Conservation (phyloP, 2,329 filamentous ascomycete genomes). For the Tolypocladium sp. region DNA sequence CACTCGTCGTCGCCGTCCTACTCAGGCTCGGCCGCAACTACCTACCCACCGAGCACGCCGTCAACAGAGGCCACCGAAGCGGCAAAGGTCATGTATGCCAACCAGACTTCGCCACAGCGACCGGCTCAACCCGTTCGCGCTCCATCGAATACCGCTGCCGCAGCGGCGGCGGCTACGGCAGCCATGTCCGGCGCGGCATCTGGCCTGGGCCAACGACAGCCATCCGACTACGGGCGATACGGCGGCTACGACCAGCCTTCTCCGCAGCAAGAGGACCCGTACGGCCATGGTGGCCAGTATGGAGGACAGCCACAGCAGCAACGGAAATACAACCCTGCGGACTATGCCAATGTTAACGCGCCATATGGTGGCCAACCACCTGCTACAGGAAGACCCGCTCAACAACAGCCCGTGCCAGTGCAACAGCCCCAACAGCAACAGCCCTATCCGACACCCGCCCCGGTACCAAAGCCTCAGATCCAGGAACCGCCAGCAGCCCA, state of each 20-base stretch:
- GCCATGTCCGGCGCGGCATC: conserved; percentile 44
- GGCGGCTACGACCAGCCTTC: conserved; percentile 22
- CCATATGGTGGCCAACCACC: conserved; percentile 27
- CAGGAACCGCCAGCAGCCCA: conserved; percentile 23
- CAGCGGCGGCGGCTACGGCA: conserved; percentile 47
- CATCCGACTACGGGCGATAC: conserved; percentile 24
- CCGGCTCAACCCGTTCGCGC: conserved; percentile 42
- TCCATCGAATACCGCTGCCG: conserved; percentile 45
- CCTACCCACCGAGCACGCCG: conserved; percentile 1
- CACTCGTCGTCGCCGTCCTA: conserved; percentile 24
- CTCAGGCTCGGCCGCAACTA: conserved; percentile 15
- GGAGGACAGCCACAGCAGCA: conserved; percentile 32
- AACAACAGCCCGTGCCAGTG: conserved; percentile 19
- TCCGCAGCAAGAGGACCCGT: conserved; percentile 25
- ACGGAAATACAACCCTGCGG: conserved; percentile 67
- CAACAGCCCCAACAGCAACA: conserved; percentile 26
- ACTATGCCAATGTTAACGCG: conserved; percentile 56
- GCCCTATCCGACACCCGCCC: conserved; percentile 20
- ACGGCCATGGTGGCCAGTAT: conserved; percentile 23
- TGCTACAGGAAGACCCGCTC: conserved; percentile 21
- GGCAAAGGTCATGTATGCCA: conserved; percentile 53
- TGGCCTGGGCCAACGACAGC: conserved; percentile 22
- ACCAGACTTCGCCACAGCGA: conserved; percentile 42
- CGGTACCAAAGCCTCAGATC: conserved; percentile 29
- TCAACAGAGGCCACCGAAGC: conserved; percentile 47